phyloP scores from a whole-genome alignment of 129 eudicot species.

The Flaveria sonorensis region DNA sequence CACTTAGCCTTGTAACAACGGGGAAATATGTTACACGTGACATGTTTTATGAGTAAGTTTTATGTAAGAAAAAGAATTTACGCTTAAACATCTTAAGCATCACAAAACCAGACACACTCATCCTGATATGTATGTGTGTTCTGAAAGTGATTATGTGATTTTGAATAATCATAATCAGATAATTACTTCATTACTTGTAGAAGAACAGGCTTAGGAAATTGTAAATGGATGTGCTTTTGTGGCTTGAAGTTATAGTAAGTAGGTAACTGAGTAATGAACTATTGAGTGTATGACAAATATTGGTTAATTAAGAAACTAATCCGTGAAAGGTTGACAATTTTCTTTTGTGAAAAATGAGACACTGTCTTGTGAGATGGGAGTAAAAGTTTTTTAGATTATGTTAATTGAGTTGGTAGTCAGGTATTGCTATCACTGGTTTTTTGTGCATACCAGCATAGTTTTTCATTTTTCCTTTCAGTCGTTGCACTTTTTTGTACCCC shows the following conservation, averaged over 20 bases:
- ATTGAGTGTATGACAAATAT: background rate
- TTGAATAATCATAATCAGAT: background rate
- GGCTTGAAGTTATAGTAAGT: background rate
- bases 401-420: background rate
- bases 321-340: background rate
- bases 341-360: background rate
- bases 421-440: background rate
- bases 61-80: background rate
- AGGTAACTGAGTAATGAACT: background rate
- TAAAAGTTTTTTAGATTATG: background rate
- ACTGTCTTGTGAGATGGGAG: background rate
- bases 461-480: background rate
- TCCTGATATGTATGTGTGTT: background rate
- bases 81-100: conserved; percentile 7
- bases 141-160: background rate
- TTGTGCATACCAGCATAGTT: background rate
- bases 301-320: background rate
- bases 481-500: background rate
- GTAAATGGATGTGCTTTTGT: background rate
- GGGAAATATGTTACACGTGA: conserved; percentile 87
- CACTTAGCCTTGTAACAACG: conserved; percentile 87
- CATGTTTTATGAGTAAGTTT: conserved; percentile 96
- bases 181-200: background rate
- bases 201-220: background rate
- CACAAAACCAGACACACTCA: background rate